Evolutionary conservation across 805 yeast genomes (phyloP).

Genomic region (Torulaspora microellipsoides): DNA sequence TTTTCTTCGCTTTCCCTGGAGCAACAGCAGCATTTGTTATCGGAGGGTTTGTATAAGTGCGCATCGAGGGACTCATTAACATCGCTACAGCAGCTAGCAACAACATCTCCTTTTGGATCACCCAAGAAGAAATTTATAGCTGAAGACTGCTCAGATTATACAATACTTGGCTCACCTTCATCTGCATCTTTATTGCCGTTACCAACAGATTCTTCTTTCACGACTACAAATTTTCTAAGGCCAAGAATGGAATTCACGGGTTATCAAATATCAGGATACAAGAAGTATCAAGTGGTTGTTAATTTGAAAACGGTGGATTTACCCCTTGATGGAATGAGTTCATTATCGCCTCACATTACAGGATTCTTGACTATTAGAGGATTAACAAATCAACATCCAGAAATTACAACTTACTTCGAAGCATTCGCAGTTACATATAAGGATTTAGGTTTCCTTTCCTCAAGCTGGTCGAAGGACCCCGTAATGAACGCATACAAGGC

Average conservation of each 20-base stretch:
- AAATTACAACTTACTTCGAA: constrained; percentile 70
- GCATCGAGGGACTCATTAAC: constrained; percentile 25
- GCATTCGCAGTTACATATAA: constrained; percentile 34
- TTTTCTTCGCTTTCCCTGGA: constrained; percentile 5
- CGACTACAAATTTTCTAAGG: constrained; percentile 20
- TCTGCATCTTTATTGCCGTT: neutral
- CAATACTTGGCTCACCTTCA: neutral
- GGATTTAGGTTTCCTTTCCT: constrained; percentile 28
- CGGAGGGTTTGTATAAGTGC: constrained; percentile 18
- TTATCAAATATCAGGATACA: constrained; percentile 34
- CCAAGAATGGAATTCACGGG: constrained; percentile 33
- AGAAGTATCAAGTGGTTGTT: constrained; percentile 48
- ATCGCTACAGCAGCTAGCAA: constrained; percentile 15
- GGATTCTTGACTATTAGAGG: constrained; percentile 70
- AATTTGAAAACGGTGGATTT: constrained; percentile 55
- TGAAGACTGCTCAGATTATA: constrained; percentile 11
- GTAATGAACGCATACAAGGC: constrained; percentile 50
- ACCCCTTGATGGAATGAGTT: constrained; percentile 18
- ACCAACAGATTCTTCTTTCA: constrained; percentile 1
- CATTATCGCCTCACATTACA: constrained; percentile 40
- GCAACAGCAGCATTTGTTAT: constrained; percentile 8
- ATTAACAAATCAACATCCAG: constrained; percentile 60
- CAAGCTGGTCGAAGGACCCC: constrained; percentile 26
- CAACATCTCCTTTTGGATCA: constrained; percentile 3
- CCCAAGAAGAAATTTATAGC: constrained; percentile 13